phyloP scores from a whole-genome alignment of 2,329 filamentous ascomycete genomes.

The Trichophyton benhamiae region DNA sequence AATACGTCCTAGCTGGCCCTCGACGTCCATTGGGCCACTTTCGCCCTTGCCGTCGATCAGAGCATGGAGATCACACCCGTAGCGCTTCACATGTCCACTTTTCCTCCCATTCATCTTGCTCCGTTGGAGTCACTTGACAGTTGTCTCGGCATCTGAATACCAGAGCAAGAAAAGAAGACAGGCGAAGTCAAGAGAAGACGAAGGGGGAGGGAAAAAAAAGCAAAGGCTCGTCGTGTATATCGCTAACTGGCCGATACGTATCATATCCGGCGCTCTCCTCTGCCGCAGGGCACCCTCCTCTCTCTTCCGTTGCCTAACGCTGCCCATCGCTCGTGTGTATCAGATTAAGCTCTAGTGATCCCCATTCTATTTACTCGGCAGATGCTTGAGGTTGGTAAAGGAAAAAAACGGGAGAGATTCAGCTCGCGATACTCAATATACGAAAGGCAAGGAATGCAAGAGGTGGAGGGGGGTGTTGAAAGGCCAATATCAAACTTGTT shows the following conservation, averaged over 20 bases:
- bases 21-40: neutral
- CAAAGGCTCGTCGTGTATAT: neutral
- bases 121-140: neutral
- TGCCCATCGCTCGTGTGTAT: neutral
- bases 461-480: neutral
- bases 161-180: neutral
- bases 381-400: neutral
- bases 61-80: conserved; percentile 1
- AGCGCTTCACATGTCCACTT: neutral
- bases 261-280: neutral
- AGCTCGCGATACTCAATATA: too few species aligned
- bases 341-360: conserved; percentile 2
- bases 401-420: neutral
- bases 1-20: neutral
- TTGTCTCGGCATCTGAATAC: neutral
- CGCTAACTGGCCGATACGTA: neutral
- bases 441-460: neutral
- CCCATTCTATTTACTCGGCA: neutral
- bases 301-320: neutral
- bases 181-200: neutral
- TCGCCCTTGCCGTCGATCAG: neutral
- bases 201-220: neutral
- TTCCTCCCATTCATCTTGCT: neutral
- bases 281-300: neutral
- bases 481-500: neutral